Evolutionary conservation across 345 rosid species (phyloP).

Genomic region (Arabis hirsuta): DNA sequence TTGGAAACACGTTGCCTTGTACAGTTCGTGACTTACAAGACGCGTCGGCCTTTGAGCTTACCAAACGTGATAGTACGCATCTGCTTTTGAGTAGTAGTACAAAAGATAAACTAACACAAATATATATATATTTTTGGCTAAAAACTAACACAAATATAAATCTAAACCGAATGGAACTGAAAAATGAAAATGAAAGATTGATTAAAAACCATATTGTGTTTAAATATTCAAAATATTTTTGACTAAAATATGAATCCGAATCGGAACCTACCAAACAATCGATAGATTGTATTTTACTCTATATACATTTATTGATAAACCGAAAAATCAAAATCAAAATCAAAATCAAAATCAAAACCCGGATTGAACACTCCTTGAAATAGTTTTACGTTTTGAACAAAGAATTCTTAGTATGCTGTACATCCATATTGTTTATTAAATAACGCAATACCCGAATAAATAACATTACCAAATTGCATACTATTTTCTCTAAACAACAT

Average conservation of each 20-base stretch:
- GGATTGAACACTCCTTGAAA: no score
- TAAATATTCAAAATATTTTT: no score
- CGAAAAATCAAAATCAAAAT: no score
- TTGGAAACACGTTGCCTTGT: constrained; percentile 31
- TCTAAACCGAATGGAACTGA: no score
- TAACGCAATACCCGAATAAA: not conserved
- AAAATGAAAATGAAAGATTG: no score
- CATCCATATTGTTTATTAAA: not conserved
- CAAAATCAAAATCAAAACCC: no score
- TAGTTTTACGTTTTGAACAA: not conserved
- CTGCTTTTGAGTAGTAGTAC: not conserved
- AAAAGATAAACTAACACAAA: no score
- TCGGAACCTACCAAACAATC: not conserved
- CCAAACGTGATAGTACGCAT: constrained; percentile 14
- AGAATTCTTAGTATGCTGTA: not conserved
- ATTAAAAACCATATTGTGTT: no score
- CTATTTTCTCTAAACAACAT: not conserved
- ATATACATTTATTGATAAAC: no score
- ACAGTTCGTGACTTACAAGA: constrained; percentile 20
- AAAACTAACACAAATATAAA: no score
- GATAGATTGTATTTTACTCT: no score
- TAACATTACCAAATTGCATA: not conserved
- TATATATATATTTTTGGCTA: no score
- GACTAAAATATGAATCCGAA: not conserved
- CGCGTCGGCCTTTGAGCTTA: constrained; percentile 15